Evolutionary conservation across 371 early-diverging fungal species (phyloP).

Genomic region (Rhizopus stolonifer): DNA sequence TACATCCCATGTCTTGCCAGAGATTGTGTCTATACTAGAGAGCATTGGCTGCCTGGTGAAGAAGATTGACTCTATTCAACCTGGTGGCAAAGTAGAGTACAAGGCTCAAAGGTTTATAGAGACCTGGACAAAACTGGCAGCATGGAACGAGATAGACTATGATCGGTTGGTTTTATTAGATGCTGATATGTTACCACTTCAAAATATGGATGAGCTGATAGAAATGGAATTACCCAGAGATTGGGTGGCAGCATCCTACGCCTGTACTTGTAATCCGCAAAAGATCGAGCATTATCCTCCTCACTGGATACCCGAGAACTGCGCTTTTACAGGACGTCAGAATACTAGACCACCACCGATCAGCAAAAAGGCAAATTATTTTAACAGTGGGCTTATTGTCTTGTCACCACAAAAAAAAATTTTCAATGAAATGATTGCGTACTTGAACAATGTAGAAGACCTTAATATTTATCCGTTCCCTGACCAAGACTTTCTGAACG

Average conservation of each 20-base stretch:
- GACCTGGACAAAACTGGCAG: slow-evolving; percentile 87
- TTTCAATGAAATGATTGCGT: slow-evolving; percentile 27
- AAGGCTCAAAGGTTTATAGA: slow-evolving; percentile 35
- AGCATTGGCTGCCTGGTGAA: slow-evolving; percentile 66
- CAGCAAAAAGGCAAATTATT: slow-evolving; percentile 27
- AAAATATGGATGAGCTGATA: slow-evolving; percentile 77
- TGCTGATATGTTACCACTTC: slow-evolving; percentile 81
- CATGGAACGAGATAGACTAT: slow-evolving; percentile 69
- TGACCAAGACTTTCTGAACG: slow-evolving; percentile 60
- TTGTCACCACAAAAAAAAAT: slow-evolving; percentile 34
- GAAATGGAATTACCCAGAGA: slow-evolving; percentile 21
- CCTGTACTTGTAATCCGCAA: slow-evolving; percentile 52
- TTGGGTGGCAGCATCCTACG: slow-evolving; percentile 48
- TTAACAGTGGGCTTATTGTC: slow-evolving; percentile 56
- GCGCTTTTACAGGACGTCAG: slow-evolving; percentile 36
- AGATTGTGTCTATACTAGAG: slow-evolving; percentile 47
- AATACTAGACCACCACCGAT: slow-evolving; percentile 2
- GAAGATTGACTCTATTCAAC: slow-evolving; percentile 67
- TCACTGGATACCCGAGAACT: slow-evolving; percentile 48
- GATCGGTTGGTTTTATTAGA: slow-evolving; percentile 77
- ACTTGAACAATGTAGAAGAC: slow-evolving; percentile 23
- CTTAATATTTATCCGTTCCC: slow-evolving; percentile 43
- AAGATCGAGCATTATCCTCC: slow-evolving; percentile 39
- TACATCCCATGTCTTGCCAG: slow-evolving; percentile 52
- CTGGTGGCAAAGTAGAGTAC: slow-evolving; percentile 67